Percentiles rank a stretch among this genome's conserved stretches.
phyloP scores from a whole-genome alignment of 139 green algal species.

The Spirogloea muscicola region DNA sequence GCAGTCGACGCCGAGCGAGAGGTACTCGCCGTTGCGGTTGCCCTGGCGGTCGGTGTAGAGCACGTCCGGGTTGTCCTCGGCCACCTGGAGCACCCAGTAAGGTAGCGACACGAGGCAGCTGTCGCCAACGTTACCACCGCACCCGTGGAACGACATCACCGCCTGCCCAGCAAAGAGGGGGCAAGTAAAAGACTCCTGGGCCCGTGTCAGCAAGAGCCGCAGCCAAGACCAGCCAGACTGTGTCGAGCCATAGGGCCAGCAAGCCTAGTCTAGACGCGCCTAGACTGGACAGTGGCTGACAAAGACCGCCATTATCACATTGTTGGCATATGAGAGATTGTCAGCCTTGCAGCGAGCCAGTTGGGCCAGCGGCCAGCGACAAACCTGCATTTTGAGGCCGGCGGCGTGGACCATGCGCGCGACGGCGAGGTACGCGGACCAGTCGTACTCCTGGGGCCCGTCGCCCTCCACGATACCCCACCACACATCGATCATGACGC shows the following conservation, averaged over 20 bases:
- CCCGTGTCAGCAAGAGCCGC: not conserved
- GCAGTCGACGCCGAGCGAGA: slow-evolving; percentile 83
- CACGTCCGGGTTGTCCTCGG: slow-evolving; percentile 80
- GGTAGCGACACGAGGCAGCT: slow-evolving; percentile 79
- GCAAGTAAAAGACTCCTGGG: not conserved
- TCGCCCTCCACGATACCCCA: slow-evolving; percentile 80
- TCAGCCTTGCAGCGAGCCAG: not conserved
- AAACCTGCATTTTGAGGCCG: slow-evolving; percentile 66
- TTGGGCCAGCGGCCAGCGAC: not conserved
- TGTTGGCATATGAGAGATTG: not conserved
- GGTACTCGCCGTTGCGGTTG: slow-evolving; percentile 83
- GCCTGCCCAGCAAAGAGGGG: slow-evolving; percentile 64
- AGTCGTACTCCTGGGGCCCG: slow-evolving; percentile 75
- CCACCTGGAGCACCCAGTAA: slow-evolving; percentile 85
- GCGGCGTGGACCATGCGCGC: slow-evolving; percentile 65
- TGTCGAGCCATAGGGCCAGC: not conserved
- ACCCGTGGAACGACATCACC: slow-evolving; percentile 90
- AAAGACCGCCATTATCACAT: no score
- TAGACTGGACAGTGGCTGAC: not conserved
- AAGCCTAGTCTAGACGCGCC: not conserved
- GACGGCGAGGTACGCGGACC: slow-evolving; percentile 74
- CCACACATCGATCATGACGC: slow-evolving; percentile 52
- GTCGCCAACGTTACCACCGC: slow-evolving; percentile 90
- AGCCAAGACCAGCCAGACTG: not conserved
- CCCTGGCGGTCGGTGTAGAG: slow-evolving; percentile 89